These are phyloP conservation scores for Oryza coarctata DNA, from an alignment of 176 grass and related monocot genomes.

Conservation along the genomic window DNA sequence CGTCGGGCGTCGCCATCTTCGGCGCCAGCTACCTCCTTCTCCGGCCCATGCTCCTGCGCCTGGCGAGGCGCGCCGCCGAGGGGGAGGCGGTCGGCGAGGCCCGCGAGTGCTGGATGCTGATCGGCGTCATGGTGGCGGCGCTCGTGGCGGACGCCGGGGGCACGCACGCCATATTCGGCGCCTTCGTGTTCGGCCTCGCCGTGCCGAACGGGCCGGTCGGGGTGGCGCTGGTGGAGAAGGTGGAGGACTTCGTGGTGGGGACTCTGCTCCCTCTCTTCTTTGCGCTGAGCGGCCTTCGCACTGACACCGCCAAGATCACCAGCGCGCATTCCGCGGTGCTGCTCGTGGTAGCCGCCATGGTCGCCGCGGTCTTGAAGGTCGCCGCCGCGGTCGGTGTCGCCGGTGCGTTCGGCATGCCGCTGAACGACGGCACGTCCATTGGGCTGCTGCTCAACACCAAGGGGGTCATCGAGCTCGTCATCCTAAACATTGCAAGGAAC, in stretches of 20 bases:
- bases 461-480: slow-evolving; percentile 64
- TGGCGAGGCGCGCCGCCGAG: slow-evolving; percentile 17
- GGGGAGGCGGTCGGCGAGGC: slow-evolving; percentile 42
- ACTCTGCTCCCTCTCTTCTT: slow-evolving; percentile 70
- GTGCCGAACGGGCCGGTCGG: slow-evolving; percentile 73
- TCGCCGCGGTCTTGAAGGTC: slow-evolving; percentile 42
- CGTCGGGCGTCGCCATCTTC: slow-evolving; percentile 37
- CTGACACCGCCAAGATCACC: slow-evolving; percentile 34
- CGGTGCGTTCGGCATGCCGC: slow-evolving; percentile 47
- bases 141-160: slow-evolving; percentile 46
- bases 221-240: slow-evolving; percentile 58
- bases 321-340: background rate
- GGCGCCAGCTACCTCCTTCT: slow-evolving; percentile 29
- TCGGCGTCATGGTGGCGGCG: slow-evolving; percentile 50
- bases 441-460: slow-evolving; percentile 78
- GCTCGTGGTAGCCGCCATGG: slow-evolving; percentile 20
- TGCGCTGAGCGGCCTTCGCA: slow-evolving; percentile 62
- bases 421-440: slow-evolving; percentile 57
- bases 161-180: slow-evolving; percentile 74
- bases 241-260: slow-evolving; percentile 63
- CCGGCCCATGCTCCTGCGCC: slow-evolving; percentile 34
- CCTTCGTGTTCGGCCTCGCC: slow-evolving; percentile 65
- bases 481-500: slow-evolving; percentile 73
- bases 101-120: slow-evolving; percentile 48
- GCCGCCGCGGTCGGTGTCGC: slow-evolving; percentile 34